These are phyloP conservation scores for Neolentinus lepideus DNA, from an alignment of 1,284 basidiomycete genomes.

Conservation along the genomic window DNA sequence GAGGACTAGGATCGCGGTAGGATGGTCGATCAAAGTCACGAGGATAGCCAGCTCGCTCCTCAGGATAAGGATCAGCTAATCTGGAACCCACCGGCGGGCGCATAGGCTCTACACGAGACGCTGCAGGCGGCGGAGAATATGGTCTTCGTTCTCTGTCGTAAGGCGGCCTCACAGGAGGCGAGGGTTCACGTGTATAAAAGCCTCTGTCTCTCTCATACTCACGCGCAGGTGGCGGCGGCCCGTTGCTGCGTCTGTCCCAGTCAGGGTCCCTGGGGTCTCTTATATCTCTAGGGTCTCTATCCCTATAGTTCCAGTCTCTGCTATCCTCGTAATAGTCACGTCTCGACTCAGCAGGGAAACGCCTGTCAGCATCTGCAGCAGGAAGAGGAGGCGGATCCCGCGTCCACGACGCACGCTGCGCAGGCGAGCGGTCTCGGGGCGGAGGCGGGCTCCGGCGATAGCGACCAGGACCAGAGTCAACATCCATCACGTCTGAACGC, in stretches of 20 bases:
- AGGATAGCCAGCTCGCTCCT: background rate
- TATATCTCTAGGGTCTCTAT: background rate
- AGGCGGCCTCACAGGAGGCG: background rate
- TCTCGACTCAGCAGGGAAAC: conserved; percentile 12
- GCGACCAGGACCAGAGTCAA: conserved; percentile 19
- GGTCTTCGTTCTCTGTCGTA: background rate
- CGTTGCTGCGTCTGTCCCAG: background rate
- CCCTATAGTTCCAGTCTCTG: background rate
- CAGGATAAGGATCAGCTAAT: background rate
- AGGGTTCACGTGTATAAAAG: background rate
- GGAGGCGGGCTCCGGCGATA: conserved; percentile 21
- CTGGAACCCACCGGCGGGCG: background rate
- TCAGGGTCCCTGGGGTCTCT: background rate
- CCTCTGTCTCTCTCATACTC: background rate
- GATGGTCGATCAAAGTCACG: background rate
- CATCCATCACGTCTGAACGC: conserved; percentile 23
- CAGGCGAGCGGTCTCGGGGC: conserved; percentile 11
- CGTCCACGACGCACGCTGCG: conserved; percentile 14
- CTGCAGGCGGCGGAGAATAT: background rate
- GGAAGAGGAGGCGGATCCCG: conserved; percentile 13
- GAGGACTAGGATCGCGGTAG: background rate
- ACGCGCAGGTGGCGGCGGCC: background rate
- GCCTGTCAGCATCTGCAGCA: conserved; percentile 17
- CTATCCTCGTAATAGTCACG: conserved; percentile 13
- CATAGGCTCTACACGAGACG: background rate